A percentile compares a stretch with the other conserved stretches of the same genome.
These are phyloP conservation scores for Priceomyces medius DNA, from an alignment of 805 yeast genomes.

Conservation along the genomic window DNA sequence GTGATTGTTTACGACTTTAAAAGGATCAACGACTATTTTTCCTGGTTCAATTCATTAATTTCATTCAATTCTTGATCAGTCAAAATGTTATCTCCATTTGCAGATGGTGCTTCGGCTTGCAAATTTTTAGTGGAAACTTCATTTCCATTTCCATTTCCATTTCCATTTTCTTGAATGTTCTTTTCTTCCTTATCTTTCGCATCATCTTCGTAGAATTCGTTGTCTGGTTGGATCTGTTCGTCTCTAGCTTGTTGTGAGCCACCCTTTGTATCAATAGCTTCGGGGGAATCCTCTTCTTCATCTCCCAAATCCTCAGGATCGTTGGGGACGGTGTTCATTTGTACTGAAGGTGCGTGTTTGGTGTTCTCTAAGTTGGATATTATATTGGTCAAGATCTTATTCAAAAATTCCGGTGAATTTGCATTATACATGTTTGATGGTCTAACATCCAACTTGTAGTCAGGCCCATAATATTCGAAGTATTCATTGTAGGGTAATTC, in stretches of 20 bases:
- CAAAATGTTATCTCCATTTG: slow-evolving; percentile 15
- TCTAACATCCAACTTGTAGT: slow-evolving; percentile 89
- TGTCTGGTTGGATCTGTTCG: slow-evolving; percentile 62
- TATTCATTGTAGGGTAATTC: slow-evolving; percentile 92
- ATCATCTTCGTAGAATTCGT: slow-evolving; percentile 75
- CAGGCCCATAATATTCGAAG: slow-evolving; percentile 97
- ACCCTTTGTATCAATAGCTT: slow-evolving; percentile 84
- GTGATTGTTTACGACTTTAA: no score
- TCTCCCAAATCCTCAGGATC: slow-evolving; percentile 87
- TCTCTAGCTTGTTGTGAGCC: slow-evolving; percentile 88
- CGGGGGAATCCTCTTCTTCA: slow-evolving; percentile 77
- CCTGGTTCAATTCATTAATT: slow-evolving; percentile 33
- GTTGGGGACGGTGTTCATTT: slow-evolving; percentile 82
- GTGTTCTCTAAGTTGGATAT: slow-evolving; percentile 79
- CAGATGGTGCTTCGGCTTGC: not conserved
- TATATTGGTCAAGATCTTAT: slow-evolving; percentile 77
- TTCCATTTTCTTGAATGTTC: slow-evolving; percentile 18
- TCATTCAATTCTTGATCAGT: slow-evolving; percentile 40
- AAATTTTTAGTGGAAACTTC: not conserved
- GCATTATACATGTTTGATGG: slow-evolving; percentile 97
- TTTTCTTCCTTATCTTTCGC: slow-evolving; percentile 44
- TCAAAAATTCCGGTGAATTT: slow-evolving; percentile 87
- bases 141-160: slow-evolving; percentile 3
- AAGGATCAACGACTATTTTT: not conserved
- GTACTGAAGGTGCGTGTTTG: slow-evolving; percentile 97